Conservation (phyloP, 805 yeast genomes). For the Wickerhamomyces pijperi region DNA sequence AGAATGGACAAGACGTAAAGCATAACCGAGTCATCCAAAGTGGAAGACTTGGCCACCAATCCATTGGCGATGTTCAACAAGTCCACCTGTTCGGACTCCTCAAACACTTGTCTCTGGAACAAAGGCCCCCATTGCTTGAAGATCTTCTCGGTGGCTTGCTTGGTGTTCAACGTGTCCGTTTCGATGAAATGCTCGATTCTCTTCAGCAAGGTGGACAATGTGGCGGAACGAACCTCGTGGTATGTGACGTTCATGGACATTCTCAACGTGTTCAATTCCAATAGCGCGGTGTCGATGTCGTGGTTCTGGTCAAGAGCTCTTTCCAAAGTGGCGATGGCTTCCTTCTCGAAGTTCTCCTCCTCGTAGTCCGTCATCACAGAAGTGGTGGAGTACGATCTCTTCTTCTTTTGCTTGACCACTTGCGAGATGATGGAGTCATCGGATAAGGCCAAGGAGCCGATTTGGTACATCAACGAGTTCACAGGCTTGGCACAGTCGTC, state of each 20-base stretch:
- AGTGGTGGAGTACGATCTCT: slow-evolving; percentile 29
- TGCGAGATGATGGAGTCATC: slow-evolving; percentile 50
- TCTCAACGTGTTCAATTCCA: slow-evolving; percentile 87
- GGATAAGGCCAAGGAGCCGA: slow-evolving; percentile 37
- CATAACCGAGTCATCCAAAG: slow-evolving; percentile 26
- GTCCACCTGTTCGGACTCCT: slow-evolving; percentile 66
- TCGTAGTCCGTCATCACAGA: slow-evolving; percentile 37
- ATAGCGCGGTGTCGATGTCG: slow-evolving; percentile 82
- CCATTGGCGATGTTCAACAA: slow-evolving; percentile 38
- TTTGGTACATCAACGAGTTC: slow-evolving; percentile 30
- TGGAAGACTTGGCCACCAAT: slow-evolving; percentile 14
- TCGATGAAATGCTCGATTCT: slow-evolving; percentile 65
- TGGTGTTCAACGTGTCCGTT: slow-evolving; percentile 66
- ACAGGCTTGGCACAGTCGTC: slow-evolving; percentile 15
- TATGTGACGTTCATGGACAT: slow-evolving; percentile 97
- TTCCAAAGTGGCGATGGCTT: slow-evolving; percentile 89
- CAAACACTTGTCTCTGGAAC: slow-evolving; percentile 79
- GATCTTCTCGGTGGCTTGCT: slow-evolving; percentile 67
- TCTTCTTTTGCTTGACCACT: slow-evolving; percentile 28
- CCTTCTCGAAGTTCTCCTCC: slow-evolving; percentile 73
- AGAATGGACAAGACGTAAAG: slow-evolving; percentile 43
- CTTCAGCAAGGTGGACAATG: slow-evolving; percentile 57
- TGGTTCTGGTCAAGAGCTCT: slow-evolving; percentile 90
- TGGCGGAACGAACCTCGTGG: slow-evolving; percentile 82
- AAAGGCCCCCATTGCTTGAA: slow-evolving; percentile 75